Percentiles rank a stretch among this genome's conserved stretches.
phyloP scores from a whole-genome alignment of 2,329 filamentous ascomycete species.

The Colletotrichum melonis region DNA sequence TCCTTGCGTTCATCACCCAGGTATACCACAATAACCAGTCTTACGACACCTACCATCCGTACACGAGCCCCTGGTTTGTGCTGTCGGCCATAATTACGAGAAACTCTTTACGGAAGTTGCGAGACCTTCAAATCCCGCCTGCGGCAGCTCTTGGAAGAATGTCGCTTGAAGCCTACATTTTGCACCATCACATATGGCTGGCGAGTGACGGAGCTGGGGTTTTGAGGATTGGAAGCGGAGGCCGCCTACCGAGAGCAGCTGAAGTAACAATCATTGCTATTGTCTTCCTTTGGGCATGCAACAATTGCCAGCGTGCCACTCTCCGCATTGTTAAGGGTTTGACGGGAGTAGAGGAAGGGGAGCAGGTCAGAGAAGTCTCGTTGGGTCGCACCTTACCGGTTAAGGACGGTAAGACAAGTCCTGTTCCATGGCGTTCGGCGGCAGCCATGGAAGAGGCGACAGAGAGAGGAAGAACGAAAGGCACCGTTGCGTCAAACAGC shows the following conservation, averaged over 20 bases:
- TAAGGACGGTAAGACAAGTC: constrained; percentile 29
- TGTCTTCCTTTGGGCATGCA: constrained; percentile 38
- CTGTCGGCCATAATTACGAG: constrained; percentile 60
- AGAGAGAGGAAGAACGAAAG: not conserved
- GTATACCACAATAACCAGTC: constrained; percentile 16
- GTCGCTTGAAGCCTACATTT: constrained; percentile 65
- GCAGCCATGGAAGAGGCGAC: constrained; percentile 7
- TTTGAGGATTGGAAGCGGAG: constrained; percentile 45
- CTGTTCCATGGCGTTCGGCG: constrained; percentile 16
- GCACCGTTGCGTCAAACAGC: not conserved
- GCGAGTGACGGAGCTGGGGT: constrained; percentile 63
- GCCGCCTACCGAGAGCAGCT: constrained; percentile 23
- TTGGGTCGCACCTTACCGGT: constrained; percentile 5
- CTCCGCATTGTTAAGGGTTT: constrained; percentile 9
- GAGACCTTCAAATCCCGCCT: constrained; percentile 55
- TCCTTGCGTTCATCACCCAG: constrained; percentile 25
- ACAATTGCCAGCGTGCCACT: constrained; percentile 26
- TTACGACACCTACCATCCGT: constrained; percentile 35
- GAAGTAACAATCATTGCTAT: constrained; percentile 40
- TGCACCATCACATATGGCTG: constrained; percentile 70
- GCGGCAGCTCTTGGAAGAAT: constrained; percentile 64
- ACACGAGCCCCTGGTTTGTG: constrained; percentile 41
- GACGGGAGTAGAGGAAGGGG: constrained; percentile 2
- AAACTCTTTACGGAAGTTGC: constrained; percentile 54
- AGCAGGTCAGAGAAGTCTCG: constrained; percentile 8